Evolutionary conservation across 768 basidiomycete genomes (phyloP), one percentile per base, ranked within the genome.

Genomic region (Jaapia argillacea): DNA sequence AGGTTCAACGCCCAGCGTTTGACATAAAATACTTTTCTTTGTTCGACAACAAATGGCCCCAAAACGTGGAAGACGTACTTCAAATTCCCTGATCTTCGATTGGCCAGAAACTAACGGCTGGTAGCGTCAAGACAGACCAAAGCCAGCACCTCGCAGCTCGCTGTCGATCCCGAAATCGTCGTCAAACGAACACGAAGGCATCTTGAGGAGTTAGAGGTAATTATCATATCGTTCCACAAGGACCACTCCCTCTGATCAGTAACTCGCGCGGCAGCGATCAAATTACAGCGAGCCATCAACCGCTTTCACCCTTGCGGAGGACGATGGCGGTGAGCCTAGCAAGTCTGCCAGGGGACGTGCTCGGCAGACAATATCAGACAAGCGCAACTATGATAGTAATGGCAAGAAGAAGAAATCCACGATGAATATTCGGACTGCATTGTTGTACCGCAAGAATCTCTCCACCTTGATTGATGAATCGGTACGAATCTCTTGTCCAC

Each of bases 191-290:
- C 77, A 6, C 81, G 75, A 59, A 67, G 78, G 33, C 87, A 84
- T 59, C 72, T 92, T 5, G 85, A 85, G 48, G 88, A 92, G 58
- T 79, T 92, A 40, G 88, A 92, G 73, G 87, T 82, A 51, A 7
- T 59, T 42, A 14, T 22, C n/a, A 18, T 36, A 21, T 4, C 24
- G 43, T 31, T 27, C 21, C 44, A 36, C 42, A 49, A 42, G 45
- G 24, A 46, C 14, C 50, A 44, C 14, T 14, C 12, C 6, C 27
- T 26, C 22, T 28, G 28, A 24, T 12, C 33, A 33, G 45, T 20
- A 42, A 36, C 33, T 41, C 49, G 25, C 48, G 3, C 38, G 22
- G 40, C 52, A 89, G 86, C 72, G 79, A 44, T 84, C 87, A 24
- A 89, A 90, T 58, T 85, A 87, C 56, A 68, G 79, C 27, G 83